Conservation (phyloP, 148 eudicot species). For the Rhododendron kiyosumense region DNA sequence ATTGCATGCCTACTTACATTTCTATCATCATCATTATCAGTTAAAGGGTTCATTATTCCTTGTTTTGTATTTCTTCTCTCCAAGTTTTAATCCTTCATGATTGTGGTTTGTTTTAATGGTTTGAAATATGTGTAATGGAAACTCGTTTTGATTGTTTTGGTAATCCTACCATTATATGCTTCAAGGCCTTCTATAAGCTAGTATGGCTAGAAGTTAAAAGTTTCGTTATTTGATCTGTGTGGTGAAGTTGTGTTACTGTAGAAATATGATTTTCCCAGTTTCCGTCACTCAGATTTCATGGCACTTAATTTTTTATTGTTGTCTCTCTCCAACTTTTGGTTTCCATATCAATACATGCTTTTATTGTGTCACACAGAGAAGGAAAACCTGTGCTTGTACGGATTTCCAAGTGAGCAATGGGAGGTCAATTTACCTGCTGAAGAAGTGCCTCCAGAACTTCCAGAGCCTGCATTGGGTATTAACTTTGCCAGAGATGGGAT, state of each 20-base stretch:
- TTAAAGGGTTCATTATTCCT: background rate
- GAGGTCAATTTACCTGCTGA: slow-evolving; percentile 93
- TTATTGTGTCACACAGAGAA: slow-evolving; percentile 49
- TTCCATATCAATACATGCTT: background rate
- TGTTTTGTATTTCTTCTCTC: background rate
- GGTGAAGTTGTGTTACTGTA: background rate
- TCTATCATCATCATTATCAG: background rate
- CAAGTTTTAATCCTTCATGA: background rate
- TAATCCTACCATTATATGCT: background rate
- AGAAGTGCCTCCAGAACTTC: slow-evolving; percentile 92
- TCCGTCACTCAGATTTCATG: background rate
- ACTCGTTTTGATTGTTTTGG: background rate
- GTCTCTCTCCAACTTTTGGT: background rate
- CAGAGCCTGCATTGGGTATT: slow-evolving; percentile 92
- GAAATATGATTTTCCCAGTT: background rate
- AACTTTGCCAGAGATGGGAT: slow-evolving; percentile 93
- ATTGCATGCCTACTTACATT: background rate
- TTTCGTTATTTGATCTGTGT: background rate
- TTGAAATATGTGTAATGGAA: background rate
- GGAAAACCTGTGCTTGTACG: slow-evolving; percentile 89
- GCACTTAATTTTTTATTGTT: background rate
- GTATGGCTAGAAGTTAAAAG: background rate
- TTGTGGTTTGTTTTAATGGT: background rate
- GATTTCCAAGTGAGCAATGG: slow-evolving; percentile 83
- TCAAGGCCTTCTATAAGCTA: background rate